A percentile compares a stretch with the other conserved stretches of the same genome.
Evolutionary conservation across 2,329 filamentous ascomycete genomes (phyloP).

Genomic region (Coleophoma cylindrospora): DNA sequence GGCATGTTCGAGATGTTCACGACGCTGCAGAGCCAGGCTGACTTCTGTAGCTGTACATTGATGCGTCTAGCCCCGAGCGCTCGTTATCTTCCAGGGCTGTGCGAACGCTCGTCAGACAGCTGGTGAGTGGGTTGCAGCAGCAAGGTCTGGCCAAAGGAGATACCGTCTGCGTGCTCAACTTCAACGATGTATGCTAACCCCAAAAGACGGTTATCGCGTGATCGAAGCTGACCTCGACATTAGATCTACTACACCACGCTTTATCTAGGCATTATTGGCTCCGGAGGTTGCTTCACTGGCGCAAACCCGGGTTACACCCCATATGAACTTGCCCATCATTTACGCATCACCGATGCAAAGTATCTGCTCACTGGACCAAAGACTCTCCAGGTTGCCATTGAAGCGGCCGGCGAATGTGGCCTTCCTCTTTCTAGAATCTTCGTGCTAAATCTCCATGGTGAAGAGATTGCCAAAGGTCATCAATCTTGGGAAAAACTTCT

Average conservation of each 20-base stretch:
- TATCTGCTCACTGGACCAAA: constrained; percentile 7
- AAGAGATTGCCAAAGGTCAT: not conserved
- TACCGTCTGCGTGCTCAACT: constrained; percentile 10
- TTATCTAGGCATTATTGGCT: constrained; percentile 13
- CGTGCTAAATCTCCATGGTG: not conserved
- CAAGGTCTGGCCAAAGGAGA: constrained; percentile 10
- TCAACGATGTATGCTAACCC: constrained; percentile 9
- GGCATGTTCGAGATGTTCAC: not conserved
- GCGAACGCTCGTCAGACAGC: constrained; percentile 3
- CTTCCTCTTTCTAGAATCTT: constrained; percentile 1
- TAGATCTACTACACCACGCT: constrained; percentile 13
- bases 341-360: constrained; percentile 8
- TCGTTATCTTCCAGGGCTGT: constrained; percentile 4
- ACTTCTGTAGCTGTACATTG: constrained; percentile 2
- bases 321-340: constrained; percentile 11
- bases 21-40: not conserved
- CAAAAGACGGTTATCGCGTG: not conserved
- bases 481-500: constrained; percentile 1
- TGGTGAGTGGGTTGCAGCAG: constrained; percentile 8
- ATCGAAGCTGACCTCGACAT: not conserved
- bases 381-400: constrained; percentile 5
- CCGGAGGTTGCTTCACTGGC: constrained; percentile 14
- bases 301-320: constrained; percentile 14
- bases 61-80: not conserved
- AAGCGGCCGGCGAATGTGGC: constrained; percentile 16